Percentiles rank a stretch among this genome's conserved stretches.
phyloP scores from a whole-genome alignment of 306 rosid species.

The Glycine latifolia region DNA sequence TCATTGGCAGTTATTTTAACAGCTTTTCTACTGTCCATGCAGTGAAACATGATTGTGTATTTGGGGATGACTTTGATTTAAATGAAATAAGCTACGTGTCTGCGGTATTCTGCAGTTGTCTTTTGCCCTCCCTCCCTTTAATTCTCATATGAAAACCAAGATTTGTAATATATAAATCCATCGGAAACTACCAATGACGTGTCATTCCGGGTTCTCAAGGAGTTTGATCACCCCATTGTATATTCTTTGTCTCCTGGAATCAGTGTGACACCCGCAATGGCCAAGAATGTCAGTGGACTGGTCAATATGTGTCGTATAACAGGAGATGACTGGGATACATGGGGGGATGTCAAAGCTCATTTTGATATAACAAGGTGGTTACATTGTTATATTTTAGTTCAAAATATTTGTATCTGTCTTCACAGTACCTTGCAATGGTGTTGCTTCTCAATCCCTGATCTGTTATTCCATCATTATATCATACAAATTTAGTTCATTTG shows the following conservation, averaged over 20 bases:
- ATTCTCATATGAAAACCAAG: neutral
- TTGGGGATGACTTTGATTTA: constrained; percentile 92
- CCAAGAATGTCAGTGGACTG: constrained; percentile 71
- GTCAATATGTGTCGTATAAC: constrained; percentile 92
- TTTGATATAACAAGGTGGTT: constrained; percentile 79
- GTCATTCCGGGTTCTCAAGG: constrained; percentile 72
- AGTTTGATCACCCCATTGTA: constrained; percentile 70
- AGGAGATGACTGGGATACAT: constrained; percentile 95
- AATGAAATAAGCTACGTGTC: constrained; percentile 81
- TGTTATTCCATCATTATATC: constrained; percentile 15
- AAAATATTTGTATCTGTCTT: constrained; percentile 28
- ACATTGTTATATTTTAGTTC: constrained; percentile 30
- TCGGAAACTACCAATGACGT: constrained; percentile 30
- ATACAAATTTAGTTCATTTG: constrained; percentile 26
- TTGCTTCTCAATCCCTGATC: constrained; percentile 33
- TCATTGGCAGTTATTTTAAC: constrained; percentile 36
- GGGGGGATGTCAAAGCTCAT: constrained; percentile 81
- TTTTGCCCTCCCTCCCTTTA: neutral
- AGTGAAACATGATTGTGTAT: constrained; percentile 97
- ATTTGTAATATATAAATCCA: constrained; percentile 7
- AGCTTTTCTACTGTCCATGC: constrained; percentile 51
- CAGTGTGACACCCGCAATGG: constrained; percentile 81
- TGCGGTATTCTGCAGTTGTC: constrained; percentile 57
- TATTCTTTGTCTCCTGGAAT: constrained; percentile 96
- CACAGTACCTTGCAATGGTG: constrained; percentile 36